Base-by-base conservation (phyloP, 352 stramenopile genomes). In the Lagenidium sp. region DNA sequence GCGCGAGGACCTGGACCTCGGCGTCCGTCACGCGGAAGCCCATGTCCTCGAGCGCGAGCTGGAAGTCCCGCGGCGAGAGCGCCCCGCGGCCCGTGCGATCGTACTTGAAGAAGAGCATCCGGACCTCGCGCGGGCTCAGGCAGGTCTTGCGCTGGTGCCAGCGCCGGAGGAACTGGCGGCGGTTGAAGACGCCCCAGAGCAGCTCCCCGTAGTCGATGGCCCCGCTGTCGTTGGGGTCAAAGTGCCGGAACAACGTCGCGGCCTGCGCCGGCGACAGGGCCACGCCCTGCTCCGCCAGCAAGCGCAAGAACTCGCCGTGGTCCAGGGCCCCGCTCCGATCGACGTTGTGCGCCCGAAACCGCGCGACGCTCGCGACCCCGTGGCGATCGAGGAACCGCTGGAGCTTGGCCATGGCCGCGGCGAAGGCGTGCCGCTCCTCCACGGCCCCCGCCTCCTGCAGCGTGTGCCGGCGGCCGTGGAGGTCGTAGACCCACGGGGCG, bases 111-210 rank as follows among this genome's bases (percentile, higher is more conserved):
- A 88, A 88, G 2, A 68, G 28, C 26, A 60, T 19, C 26, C 59
- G 63, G 50, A 66, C 44, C 37, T 60, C 56, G 15, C 16, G 25
- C 8, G 48, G 15, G 7, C 46, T 63, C 26, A 57, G 25, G 13
- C 34, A 42, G 13, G 52, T 67, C 18, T 71, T 77, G 18, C 59
- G 53, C 15, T 60, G 48, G 16, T 56, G 28, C 75, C 75, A 87
- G 25, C 60, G 53, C 36, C 84, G 83, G 3, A 80, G 35, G 36
- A 85, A 85, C 15, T 59, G 56, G n/a, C 62, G 48, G 6, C 56
- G 59, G 25, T 84, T 71, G 53, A 85, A 82, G 44, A 82, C 78
- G 10, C 60, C 54, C 72, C 70, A 84, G 1, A 88, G 50, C 23
- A 88, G 45, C 42, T 84, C 68, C 3, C 41, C 56, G 37, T 83